These are phyloP conservation scores for Gnaphalium uliginosum DNA, from an alignment of 129 eudicot species.

Conservation along the genomic window DNA sequence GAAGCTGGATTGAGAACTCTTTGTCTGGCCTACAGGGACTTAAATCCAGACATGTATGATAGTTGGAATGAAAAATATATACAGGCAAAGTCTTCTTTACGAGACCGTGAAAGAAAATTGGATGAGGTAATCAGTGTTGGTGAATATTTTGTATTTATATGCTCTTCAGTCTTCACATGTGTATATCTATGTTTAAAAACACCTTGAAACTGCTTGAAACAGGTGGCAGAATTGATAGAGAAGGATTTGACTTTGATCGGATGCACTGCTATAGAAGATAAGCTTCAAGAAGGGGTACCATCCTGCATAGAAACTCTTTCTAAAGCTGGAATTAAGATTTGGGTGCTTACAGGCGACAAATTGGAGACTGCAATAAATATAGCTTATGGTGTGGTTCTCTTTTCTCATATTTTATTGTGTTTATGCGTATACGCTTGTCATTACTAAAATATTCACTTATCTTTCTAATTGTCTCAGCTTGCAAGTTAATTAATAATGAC, in stretches of 20 bases:
- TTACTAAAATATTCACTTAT: slow-evolving; percentile 13
- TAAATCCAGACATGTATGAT: slow-evolving; percentile 72
- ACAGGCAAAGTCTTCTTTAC: slow-evolving; percentile 87
- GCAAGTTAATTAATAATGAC: slow-evolving; percentile 85
- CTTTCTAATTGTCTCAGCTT: slow-evolving; percentile 55
- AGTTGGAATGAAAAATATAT: slow-evolving; percentile 92
- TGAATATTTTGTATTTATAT: not conserved
- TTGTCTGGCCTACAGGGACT: slow-evolving; percentile 83
- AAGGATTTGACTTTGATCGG: slow-evolving; percentile 87
- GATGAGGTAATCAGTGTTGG: slow-evolving; percentile 67
- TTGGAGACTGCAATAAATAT: slow-evolving; percentile 97
- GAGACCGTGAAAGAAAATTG: slow-evolving; percentile 91
- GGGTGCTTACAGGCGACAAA: slow-evolving; percentile 99
- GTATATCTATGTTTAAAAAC: slow-evolving; percentile 16
- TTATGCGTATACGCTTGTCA: slow-evolving; percentile 10
- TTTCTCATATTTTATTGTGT: slow-evolving; percentile 4
- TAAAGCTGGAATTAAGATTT: slow-evolving; percentile 95
- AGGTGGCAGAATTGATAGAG: slow-evolving; percentile 94
- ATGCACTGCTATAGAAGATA: slow-evolving; percentile 96
- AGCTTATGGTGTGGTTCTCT: slow-evolving; percentile 66
- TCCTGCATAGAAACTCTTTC: slow-evolving; percentile 91
- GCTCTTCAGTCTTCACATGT: not conserved
- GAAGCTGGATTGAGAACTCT: slow-evolving; percentile 95
- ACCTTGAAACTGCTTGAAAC: slow-evolving; percentile 23
- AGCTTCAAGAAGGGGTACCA: slow-evolving; percentile 99